Evolutionary conservation across 768 basidiomycete species (phyloP), one percentile per base, ranked within the genome.

Genomic region (Clitopilus hobsonii): DNA sequence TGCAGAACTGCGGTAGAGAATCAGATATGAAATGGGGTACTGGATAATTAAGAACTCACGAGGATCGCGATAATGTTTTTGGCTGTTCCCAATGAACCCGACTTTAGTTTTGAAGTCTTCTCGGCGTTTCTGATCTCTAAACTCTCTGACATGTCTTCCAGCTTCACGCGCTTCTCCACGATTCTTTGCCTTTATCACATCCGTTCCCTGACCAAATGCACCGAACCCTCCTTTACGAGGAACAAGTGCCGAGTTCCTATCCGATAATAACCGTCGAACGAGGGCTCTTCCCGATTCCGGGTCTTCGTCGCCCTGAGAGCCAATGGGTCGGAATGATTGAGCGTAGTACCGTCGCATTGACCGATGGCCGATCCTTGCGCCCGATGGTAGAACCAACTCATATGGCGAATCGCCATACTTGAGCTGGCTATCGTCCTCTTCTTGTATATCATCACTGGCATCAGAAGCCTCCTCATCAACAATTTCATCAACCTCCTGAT

Each of bases 151-250:
- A 69, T 95, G 91, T 47, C 91, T 80, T 13, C 88, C 92, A 20
- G 96, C 96, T 69, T 98, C 89, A 60, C 82, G 82, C 13, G 97
- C 97, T 73, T 98, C 96, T 1, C 97, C 97, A n/a, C 80, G 80
- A 73, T 98, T 98, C 51, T 93, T 79, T 20, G 94, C 96, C 67
- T 88, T 91, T 57, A 98, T 81, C 8, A 94, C 88, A 27, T 92
- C 83, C 6, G 81, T 86, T 1, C 92, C 94, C 8, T 72, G 72
- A 1, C 95, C 95, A 63, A 79, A 94, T 2, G 91, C 92, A 23
- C 95, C 94, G 58, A 85, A 92, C 1, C 91, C 94, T 30, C 91
- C 94, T 61, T 79, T 87, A 11, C 84, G 74, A 0, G 96, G 92
- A 1, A 99, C 86, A 38, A 98, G 77, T 0, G 88, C 89, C 0